Conservation (phyloP, 441 rosid species). For the Pelargonium citronellum region DNA sequence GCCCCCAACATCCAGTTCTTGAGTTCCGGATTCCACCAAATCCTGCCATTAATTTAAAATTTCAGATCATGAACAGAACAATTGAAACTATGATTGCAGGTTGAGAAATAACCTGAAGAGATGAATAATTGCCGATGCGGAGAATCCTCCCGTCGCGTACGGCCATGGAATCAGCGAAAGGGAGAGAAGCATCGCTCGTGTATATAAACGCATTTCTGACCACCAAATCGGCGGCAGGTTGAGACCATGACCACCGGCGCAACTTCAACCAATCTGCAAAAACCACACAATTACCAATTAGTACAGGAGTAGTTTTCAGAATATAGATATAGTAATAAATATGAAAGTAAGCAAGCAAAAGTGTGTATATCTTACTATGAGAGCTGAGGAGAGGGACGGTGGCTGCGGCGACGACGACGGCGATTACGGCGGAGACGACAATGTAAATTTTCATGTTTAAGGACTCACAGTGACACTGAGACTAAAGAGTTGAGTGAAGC, state of each 20-base stretch:
- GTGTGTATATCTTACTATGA: constrained; percentile 22
- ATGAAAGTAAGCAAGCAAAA: background rate
- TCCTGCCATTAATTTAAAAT: constrained; percentile 31
- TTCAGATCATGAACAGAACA: background rate
- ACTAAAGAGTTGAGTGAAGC: too few species aligned
- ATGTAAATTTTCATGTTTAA: constrained; percentile 9
- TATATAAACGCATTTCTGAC: constrained; percentile 63
- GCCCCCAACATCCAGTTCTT: constrained; percentile 60
- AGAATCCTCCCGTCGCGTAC: constrained; percentile 61
- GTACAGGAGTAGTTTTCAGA: background rate
- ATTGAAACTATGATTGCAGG: background rate
- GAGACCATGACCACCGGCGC: constrained; percentile 29
- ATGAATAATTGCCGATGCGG: constrained; percentile 54
- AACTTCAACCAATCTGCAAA: constrained; percentile 47
- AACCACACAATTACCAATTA: too few species aligned
- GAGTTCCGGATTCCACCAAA: constrained; percentile 46
- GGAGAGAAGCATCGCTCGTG: constrained; percentile 60
- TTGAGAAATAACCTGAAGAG: constrained; percentile 44
- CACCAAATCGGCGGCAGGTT: constrained; percentile 48
- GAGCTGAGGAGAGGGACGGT: constrained; percentile 36
- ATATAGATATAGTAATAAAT: background rate
- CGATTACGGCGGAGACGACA: constrained; percentile 26
- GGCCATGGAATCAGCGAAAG: constrained; percentile 75
- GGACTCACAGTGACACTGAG: background rate
- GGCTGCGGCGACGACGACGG: constrained; percentile 35